Evolutionary conservation across 164 flowering plant species (phyloP), one percentile per base, ranked within the genome.

Genomic region (Paratinospora sagittata): DNA sequence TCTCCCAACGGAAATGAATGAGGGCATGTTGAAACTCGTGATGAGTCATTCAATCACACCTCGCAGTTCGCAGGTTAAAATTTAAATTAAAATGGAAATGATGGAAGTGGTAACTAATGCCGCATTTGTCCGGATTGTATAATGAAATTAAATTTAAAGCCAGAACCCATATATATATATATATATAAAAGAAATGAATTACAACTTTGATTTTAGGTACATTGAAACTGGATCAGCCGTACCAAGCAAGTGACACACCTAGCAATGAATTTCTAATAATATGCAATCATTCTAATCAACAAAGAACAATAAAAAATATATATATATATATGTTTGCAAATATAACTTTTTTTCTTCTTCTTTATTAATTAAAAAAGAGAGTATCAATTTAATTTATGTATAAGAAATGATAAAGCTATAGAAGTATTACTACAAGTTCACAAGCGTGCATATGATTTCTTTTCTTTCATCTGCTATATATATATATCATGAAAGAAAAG

Each of bases 221-320:
- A 43, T 43, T 52, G 58, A 52, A n/a, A 17, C n/a, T 52, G 58
- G 58, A 55, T 55, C 24, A 4, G 3, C 14, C 3, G 4, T 55
- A n/a, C 24, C 24, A 6, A 55, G 23, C 61, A 55, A 55, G 21
- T 9, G 61, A 55, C 61, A 21, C 61, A 55, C 61, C 61, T 6
- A 19, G 61, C 61, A 55, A 55, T 55, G 61, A 55, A 8, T 55
- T 55, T 55, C 61, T 55, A 55, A 55, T 55, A 55, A 55, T 55
- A 6, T 4, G 61, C 24, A 55, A 55, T 55, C 61, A 55, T 55
- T 21, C 10, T 23, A 55, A 55, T 55, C 61, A 55, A 4, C 61
- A 55, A 55, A 55, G 7, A 55, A 55, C 7, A 21, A 19, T n/a
- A 19, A n/a, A 55, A 30, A 19, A 55, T 19, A 55, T 55, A n/a